Evolutionary conservation across 164 flowering plant genomes (phyloP), one percentile per base, ranked within the genome.

Genomic region (Nymphaea colorata): DNA sequence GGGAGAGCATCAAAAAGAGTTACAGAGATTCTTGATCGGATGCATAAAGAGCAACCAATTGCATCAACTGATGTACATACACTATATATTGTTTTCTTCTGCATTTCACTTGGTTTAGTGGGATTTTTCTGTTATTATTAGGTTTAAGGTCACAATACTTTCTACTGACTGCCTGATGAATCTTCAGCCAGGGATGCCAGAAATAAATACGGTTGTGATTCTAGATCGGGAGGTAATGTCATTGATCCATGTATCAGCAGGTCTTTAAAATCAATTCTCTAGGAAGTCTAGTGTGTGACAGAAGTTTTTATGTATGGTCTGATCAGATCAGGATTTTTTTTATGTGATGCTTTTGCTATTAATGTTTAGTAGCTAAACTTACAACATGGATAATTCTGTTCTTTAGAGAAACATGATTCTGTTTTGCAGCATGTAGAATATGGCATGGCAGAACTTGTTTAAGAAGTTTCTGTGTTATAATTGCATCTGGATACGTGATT

Each of bases 11-110:
- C 99, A 67, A 85, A 84, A 42, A 85, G 88, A 74, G 89, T 94
- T 59, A 90, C 92, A 45, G 96, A 91, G 61, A 91, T 94, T 67
- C 81, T 94, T 12, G 82, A 77, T 47, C 86, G 83, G 17, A 85
- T 94, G 96, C 97, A 91, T 81, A 78, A 70, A 44, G 97, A 94
- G 80, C 96, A 94, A 67, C 92, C 99, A 43, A 88, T 91, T 69
- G 89, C 75, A 75, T 68, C 79, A 11, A 59, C 84, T 59, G 92
- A 93, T 79, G 98, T 93, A 86, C 77, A 70, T n/a, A 61, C 44
- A 17, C 25, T 4, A 15, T 17, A 6, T 69, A 68, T 42, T 12
- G 45, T 11, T 64, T 25, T 41, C 43, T 12, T 65, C 61, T 69
- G 6, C 4, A 64, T 51, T 55, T 1, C 17, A 63, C 45, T 47